Conservation (phyloP, 352 stramenopile species). For the Phytophthora tentaculata region DNA sequence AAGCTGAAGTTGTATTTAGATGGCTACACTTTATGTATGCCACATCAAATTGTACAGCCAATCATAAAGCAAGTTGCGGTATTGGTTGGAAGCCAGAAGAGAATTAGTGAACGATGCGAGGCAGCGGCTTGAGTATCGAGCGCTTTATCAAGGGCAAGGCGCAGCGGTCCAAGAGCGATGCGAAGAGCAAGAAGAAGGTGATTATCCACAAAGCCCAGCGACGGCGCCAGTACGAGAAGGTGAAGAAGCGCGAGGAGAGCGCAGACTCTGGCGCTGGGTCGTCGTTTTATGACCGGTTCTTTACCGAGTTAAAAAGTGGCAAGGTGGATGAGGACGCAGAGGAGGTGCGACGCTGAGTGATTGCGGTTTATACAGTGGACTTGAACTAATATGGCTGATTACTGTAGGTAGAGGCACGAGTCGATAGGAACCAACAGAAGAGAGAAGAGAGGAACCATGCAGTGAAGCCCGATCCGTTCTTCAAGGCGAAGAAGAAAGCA, state of each 20-base stretch:
- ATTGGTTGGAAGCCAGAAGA: conserved; percentile 24
- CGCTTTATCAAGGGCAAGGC: conserved; percentile 89
- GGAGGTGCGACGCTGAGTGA: conserved; percentile 13
- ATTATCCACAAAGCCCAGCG: conserved; percentile 85
- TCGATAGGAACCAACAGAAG: conserved; percentile 26
- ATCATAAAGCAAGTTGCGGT: conserved; percentile 10
- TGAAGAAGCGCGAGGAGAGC: conserved; percentile 67
- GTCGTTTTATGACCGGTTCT: conserved; percentile 88
- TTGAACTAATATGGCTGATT: conserved; percentile 10
- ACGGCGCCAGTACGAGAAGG: conserved; percentile 81
- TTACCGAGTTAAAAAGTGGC: conserved; percentile 60
- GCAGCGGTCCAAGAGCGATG: conserved; percentile 77
- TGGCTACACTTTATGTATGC: conserved; percentile 31
- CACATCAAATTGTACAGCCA: conserved; percentile 16
- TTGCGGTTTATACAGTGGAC: neutral
- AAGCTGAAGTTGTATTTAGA: conserved; percentile 17
- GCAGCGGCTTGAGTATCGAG: conserved; percentile 85
- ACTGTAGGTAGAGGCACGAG: conserved; percentile 31
- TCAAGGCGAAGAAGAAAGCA: conserved; percentile 86
- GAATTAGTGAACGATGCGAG: conserved; percentile 48
- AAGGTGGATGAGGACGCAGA: conserved; percentile 38
- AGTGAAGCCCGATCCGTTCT: conserved; percentile 80
- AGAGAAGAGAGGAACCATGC: conserved; percentile 25
- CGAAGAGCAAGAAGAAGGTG: conserved; percentile 85
- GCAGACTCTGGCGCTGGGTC: conserved; percentile 26